Conservation (phyloP, 176 grass and related monocot genomes). For the Phragmites australis region DNA sequence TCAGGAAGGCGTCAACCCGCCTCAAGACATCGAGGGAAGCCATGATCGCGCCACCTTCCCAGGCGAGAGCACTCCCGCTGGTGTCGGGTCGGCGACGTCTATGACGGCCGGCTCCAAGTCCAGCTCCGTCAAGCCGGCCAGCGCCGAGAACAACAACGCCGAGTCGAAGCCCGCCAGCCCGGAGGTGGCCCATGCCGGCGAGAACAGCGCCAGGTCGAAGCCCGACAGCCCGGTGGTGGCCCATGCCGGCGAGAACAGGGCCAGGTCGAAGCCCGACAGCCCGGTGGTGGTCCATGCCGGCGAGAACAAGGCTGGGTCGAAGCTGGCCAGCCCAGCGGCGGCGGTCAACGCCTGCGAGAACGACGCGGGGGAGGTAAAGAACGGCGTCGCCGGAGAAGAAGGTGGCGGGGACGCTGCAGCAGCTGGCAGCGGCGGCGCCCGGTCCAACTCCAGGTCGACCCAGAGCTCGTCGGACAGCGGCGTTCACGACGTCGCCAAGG, state of each 20-base stretch:
- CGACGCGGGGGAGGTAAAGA: neutral
- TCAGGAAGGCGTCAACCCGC: neutral
- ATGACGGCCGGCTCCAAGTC: neutral
- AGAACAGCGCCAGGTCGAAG: neutral
- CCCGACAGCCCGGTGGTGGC: too few species aligned
- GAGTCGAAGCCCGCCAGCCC: neutral
- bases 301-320: neutral
- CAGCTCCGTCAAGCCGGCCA: neutral
- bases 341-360: too few species aligned
- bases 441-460: neutral
- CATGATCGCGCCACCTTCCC: neutral
- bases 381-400: neutral
- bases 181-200: neutral
- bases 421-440: neutral
- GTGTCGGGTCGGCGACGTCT: neutral
- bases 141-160: neutral
- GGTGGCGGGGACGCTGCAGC: neutral
- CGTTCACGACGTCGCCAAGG: neutral
- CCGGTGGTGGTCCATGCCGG: neutral
- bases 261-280: neutral
- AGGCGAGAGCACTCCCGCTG: neutral
- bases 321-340: neutral
- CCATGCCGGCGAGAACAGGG: neutral
- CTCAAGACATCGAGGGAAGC: neutral
- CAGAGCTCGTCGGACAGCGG: neutral